Conservation (phyloP, 192 early-diverging fungal species). For the Allomyces macrogynus region DNA sequence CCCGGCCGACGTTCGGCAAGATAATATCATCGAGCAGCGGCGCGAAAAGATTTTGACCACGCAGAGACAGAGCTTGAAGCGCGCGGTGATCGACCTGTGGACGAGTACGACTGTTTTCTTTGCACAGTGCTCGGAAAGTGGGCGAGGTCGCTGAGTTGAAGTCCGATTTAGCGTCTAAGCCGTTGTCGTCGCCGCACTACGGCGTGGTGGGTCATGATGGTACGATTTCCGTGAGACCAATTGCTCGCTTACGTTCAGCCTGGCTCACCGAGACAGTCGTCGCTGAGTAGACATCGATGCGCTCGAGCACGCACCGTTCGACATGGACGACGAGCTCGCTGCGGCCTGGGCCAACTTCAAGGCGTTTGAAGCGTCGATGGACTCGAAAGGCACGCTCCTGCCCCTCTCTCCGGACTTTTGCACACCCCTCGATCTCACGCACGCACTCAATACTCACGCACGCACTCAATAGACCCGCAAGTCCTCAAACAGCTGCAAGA, state of each 20-base stretch:
- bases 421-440: no score
- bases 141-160: no score
- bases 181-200: no score
- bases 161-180: no score
- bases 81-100: background rate
- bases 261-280: no score
- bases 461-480: no score
- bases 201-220: no score
- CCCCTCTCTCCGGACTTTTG: no score
- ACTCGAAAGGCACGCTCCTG: background rate
- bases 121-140: no score
- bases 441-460: no score
- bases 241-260: no score
- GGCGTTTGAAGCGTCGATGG: background rate
- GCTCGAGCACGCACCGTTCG: background rate
- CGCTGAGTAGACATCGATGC: background rate
- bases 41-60: background rate
- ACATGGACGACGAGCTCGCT: background rate
- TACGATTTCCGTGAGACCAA: no score
- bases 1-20: constrained; percentile 2
- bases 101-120: background rate
- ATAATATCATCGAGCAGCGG: background rate
- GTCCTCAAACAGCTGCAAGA: background rate
- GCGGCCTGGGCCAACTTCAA: background rate
- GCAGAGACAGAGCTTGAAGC: background rate